Base-by-base conservation (phyloP, 2,329 filamentous ascomycete genomes). In the Dothiorella sarmentorum region DNA sequence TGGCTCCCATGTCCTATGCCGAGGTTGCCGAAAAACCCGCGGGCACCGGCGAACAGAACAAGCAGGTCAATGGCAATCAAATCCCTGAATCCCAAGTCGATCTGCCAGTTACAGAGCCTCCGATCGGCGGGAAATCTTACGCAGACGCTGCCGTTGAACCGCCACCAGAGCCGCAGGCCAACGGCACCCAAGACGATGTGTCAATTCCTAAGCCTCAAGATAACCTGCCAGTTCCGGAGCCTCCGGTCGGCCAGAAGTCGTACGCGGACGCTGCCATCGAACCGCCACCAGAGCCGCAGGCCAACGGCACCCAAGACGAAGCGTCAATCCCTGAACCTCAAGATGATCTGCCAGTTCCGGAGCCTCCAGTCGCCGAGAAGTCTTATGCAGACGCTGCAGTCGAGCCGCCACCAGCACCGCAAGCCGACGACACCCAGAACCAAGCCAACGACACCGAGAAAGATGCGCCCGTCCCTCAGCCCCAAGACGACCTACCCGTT, bases 1-100 rank as follows among this genome's bases (percentile, higher is more conserved):
- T 77, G 31, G 65, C 72, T 17, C 73, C 73, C 61, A 79, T 76
- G 61, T 74, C 71, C 24, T 76, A 75, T 59, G 73, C 70, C 44
- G 71, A 71, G 62, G 74, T 65, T 35, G 61, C 61, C 7, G 55
- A 58, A 35, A 61, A 66, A 53, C 43, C 59, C 18, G 59, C 66
- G 27, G 43, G 13, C 24, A 37, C 42, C 22, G 33, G 47, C 22
- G 20, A 56, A 29, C 27, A 56, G 52, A 37, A 42, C 26, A 27
- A 44, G 27, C 26, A 56, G 38, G 15, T n/a, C n/a, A n/a, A n/a
- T n/a, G n/a, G n/a, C n/a, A n/a, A n/a, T n/a, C n/a, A n/a, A n/a
- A n/a, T 51, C 2, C 33, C 55, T 7, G 20, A 26, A 11, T 31
- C 43, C 13, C 17, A 37, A 22, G 22, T 27, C 22, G 42, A 47